Percentiles rank a stretch among this genome's conserved stretches.
Conservation (phyloP, 169 alveolate species). For the Miamiensis avidus region DNA sequence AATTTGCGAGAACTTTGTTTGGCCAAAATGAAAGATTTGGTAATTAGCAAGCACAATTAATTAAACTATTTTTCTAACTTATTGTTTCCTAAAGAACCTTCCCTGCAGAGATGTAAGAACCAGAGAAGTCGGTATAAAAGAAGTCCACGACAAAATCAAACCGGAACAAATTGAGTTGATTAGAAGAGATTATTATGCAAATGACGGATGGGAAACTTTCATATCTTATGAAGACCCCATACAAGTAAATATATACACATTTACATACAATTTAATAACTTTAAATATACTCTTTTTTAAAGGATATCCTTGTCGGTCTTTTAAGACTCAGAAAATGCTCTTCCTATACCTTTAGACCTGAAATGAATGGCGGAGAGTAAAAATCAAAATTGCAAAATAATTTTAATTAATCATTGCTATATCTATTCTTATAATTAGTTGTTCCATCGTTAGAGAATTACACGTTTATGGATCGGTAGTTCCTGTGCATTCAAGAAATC, state of each 20-base stretch:
- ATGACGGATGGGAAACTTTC: conserved; percentile 89
- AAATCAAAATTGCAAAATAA: neutral
- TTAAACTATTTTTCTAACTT: too few species aligned
- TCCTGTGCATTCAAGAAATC: conserved; percentile 87
- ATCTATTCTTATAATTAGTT: conserved; percentile 1
- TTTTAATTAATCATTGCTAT: neutral
- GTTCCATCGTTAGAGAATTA: conserved; percentile 86
- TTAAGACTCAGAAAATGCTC: conserved; percentile 81
- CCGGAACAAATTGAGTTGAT: conserved; percentile 86
- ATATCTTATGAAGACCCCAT: conserved; percentile 87
- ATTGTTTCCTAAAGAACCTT: too few species aligned
- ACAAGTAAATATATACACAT: conserved; percentile 15
- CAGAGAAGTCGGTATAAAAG: conserved; percentile 88
- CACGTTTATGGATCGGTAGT: conserved; percentile 89
- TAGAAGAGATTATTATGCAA: conserved; percentile 86
- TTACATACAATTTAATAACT: too few species aligned
- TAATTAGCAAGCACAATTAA: too few species aligned
- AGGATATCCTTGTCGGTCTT: conserved; percentile 82
- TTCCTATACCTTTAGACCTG: conserved; percentile 67
- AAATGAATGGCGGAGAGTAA: conserved; percentile 53
- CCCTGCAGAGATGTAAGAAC: conserved; percentile 89
- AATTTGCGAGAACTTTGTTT: conserved; percentile 83
- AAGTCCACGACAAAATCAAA: conserved; percentile 78
- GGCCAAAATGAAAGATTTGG: conserved; percentile 82
- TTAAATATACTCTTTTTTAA: too few species aligned